These are phyloP conservation scores for Stagonosporopsis chrysanthemi DNA, from an alignment of 2,329 filamentous ascomycete species.

Conservation along the genomic window DNA sequence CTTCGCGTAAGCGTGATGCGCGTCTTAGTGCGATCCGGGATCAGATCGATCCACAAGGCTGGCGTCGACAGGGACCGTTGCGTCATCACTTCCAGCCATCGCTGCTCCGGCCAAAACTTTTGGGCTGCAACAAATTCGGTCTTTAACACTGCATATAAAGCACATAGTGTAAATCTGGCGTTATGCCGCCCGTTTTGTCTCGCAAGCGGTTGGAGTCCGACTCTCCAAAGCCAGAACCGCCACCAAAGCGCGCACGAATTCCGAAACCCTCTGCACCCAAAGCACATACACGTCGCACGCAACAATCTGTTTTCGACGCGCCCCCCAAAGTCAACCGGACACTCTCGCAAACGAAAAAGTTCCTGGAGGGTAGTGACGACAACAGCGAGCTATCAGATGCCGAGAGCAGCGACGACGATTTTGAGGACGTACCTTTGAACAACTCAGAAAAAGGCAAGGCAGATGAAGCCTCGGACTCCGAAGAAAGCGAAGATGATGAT, in stretches of 20 bases:
- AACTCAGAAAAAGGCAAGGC: conserved; percentile 51
- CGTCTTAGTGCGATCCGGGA: conserved; percentile 24
- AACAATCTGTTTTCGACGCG: conserved; percentile 53
- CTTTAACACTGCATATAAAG: neutral
- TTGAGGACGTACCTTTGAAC: conserved; percentile 55
- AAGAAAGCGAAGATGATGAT: conserved; percentile 51
- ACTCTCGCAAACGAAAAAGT: conserved; percentile 44
- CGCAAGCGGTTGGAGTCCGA: conserved; percentile 68
- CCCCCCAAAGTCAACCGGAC: conserved; percentile 44
- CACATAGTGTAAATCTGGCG: neutral
- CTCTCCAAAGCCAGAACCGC: conserved; percentile 54
- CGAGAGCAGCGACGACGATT: conserved; percentile 56
- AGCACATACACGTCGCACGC: conserved; percentile 33
- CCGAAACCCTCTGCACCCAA: conserved; percentile 26
- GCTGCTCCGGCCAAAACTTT: neutral
- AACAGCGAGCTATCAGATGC: conserved; percentile 51
- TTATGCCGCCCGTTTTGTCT: conserved; percentile 73
- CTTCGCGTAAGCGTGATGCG: conserved; percentile 24
- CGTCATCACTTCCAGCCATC: conserved; percentile 35
- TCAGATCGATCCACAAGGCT: conserved; percentile 31
- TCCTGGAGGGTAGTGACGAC: conserved; percentile 53
- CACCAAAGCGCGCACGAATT: conserved; percentile 35
- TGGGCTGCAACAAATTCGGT: neutral
- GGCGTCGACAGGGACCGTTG: conserved; percentile 25
- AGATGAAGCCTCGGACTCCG: conserved; percentile 39